A percentile compares a stretch with the other conserved stretches of the same genome.
These are phyloP conservation scores for Boletus subparvulus DNA, from an alignment of 768 basidiomycete genomes.

Conservation along the genomic window DNA sequence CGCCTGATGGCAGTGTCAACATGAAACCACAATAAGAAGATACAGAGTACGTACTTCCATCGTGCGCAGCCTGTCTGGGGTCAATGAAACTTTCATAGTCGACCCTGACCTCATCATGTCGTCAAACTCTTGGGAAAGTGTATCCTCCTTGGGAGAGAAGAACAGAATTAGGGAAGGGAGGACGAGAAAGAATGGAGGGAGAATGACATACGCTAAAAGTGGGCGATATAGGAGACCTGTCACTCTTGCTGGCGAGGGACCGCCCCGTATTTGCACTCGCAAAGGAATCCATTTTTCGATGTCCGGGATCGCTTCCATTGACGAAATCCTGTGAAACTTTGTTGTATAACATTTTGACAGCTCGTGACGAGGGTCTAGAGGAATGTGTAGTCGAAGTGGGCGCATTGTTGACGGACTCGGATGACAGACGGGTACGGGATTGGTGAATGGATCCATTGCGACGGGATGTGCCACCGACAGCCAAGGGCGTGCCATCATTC, in stretches of 20 bases:
- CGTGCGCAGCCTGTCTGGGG: constrained; percentile 87
- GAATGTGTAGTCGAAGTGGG: constrained; percentile 21
- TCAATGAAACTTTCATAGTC: constrained; percentile 95
- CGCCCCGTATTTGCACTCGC: constrained; percentile 51
- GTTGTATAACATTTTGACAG: constrained; percentile 55
- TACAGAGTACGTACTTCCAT: constrained; percentile 74
- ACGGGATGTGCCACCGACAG: constrained; percentile 28
- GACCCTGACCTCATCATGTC: constrained; percentile 85
- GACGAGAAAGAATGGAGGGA: constrained; percentile 1
- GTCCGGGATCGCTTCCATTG: constrained; percentile 46
- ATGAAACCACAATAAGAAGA: constrained; percentile 16
- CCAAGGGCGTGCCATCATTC: constrained; percentile 45
- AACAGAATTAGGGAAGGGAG: neutral
- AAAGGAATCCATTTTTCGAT: constrained; percentile 55
- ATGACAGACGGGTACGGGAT: constrained; percentile 35
- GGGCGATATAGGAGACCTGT: constrained; percentile 36
- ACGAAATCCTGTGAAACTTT: constrained; percentile 42
- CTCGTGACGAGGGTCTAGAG: constrained; percentile 57
- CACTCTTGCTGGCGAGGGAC: constrained; percentile 30
- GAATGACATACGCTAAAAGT: constrained; percentile 33
- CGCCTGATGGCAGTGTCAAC: constrained; percentile 40
- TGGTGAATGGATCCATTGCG: constrained; percentile 26
- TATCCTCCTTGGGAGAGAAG: constrained; percentile 46
- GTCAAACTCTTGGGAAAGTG: constrained; percentile 80
- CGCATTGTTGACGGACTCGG: constrained; percentile 37